Evolutionary conservation across 257 asterid species (phyloP).

Genomic region (Lycium barbarum): DNA sequence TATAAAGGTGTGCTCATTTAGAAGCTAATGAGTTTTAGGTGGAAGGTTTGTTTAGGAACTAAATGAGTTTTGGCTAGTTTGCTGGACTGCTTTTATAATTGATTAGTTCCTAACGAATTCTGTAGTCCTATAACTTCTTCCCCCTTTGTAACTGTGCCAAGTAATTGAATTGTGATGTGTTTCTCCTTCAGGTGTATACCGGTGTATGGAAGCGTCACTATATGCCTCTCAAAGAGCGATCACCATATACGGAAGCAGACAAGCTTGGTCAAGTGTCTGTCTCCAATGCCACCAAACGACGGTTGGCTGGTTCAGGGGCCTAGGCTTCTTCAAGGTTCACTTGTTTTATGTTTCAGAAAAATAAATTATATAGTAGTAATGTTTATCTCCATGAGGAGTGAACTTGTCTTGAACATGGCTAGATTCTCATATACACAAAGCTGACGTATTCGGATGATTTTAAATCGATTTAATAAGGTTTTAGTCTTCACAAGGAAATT

Average conservation of each 20-base stretch:
- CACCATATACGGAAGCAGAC: constrained; percentile 53
- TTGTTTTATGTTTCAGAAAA: neutral
- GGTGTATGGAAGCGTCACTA: constrained; percentile 91
- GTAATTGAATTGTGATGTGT: constrained; percentile 8
- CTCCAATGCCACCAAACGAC: constrained; percentile 90
- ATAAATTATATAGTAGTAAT: neutral
- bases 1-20: neutral
- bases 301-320: constrained; percentile 85
- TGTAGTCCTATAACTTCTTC: neutral
- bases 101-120: neutral
- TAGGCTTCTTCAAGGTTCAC: constrained; percentile 37
- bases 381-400: neutral
- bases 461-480: neutral
- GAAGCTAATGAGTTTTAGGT: neutral
- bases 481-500: neutral
- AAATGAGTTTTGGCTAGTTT: neutral
- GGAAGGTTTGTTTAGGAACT: neutral
- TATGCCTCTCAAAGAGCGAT: constrained; percentile 72
- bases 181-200: constrained; percentile 77
- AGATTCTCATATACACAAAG: neutral
- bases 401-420: neutral
- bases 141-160: neutral
- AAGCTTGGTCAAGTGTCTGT: constrained; percentile 82
- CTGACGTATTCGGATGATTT: neutral
- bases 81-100: neutral